Base-by-base conservation (phyloP, 2,329 filamentous ascomycete species). In the Myriangium duriaei region DNA sequence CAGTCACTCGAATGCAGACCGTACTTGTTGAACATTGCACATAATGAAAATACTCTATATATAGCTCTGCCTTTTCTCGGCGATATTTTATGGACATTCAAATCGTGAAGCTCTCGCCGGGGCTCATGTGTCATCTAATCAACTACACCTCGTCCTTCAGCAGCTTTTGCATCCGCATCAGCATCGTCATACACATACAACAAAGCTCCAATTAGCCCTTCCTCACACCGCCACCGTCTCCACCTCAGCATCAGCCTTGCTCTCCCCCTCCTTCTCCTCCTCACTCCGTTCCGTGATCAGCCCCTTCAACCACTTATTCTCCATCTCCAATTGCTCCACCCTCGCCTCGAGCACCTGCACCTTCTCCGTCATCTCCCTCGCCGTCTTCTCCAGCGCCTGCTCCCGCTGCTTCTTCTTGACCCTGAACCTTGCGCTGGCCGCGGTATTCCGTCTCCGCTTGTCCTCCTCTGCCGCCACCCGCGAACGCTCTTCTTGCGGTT, bases 391-490 rank as follows among this genome's bases (percentile, higher is more conserved):
- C 30, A 69, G 60, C 6, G 60, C 63, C 47, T 66, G 63, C 51
- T 69, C 66, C 32, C 66, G 63, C 51, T 69, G 64, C 63, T 69
- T 69, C 64, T 69, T 69, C 60, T 69, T 69, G 44, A 69, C 60
- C 32, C 66, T 63, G 61, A 69, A 69, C 30, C 66, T 63, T 11
- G 66, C 66, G 40, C 59, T 64, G n/a, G 66, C 66, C 28, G 66
- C 66, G 1, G 66, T 69, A 55, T 69, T 69, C 42, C 66, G 63
- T 21, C 66, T 63, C 34, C 66, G 65, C 55, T 69, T 69, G 57
- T 69, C 66, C 48, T 69, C 66, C 43, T 69, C 66, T 6, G 65
- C 66, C 18, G 64, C 64, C 26, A 61, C 37, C 44, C 66, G 62
- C 16, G 62, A 60, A 15, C 54, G 47, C 43, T 68, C 66, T 52